Conservation (phyloP, 1,284 basidiomycete species). For the Pseudozyma thailandica region DNA sequence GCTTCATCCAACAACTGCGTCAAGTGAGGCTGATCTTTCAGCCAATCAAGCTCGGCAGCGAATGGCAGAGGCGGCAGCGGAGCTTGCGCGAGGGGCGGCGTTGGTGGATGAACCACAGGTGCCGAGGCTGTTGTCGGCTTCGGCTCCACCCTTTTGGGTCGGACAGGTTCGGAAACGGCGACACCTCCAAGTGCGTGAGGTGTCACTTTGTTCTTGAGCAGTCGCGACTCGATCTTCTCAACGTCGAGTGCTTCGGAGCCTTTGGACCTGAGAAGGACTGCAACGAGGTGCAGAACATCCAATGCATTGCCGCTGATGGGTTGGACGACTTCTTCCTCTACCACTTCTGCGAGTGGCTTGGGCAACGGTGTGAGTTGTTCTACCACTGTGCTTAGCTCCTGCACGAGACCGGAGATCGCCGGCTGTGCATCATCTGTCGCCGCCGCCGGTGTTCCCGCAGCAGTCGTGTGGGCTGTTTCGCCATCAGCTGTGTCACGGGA, state of each 20-base stretch:
- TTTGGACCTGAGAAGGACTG: slow-evolving; percentile 11
- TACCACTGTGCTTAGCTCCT: slow-evolving; percentile 10
- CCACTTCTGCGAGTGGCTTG: slow-evolving; percentile 22
- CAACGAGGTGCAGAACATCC: slow-evolving; percentile 41
- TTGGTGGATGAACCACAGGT: neutral
- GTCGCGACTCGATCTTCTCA: slow-evolving; percentile 20
- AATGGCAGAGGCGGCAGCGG: slow-evolving; percentile 12
- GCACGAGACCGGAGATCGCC: slow-evolving; percentile 14
- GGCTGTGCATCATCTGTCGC: slow-evolving; percentile 3
- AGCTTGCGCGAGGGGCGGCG: neutral
- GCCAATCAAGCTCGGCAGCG: slow-evolving; percentile 32
- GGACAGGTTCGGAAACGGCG: neutral
- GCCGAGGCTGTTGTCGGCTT: neutral
- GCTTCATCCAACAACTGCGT: slow-evolving; percentile 40
- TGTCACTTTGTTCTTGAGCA: slow-evolving; percentile 16
- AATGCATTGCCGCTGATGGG: slow-evolving; percentile 35
- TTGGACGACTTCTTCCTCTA: slow-evolving; percentile 40
- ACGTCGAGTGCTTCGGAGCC: slow-evolving; percentile 17
- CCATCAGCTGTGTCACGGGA: slow-evolving; percentile 1
- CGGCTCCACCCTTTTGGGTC: neutral
- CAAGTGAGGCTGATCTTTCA: slow-evolving; percentile 35
- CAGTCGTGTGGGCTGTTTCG: slow-evolving; percentile 4
- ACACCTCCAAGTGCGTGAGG: slow-evolving; percentile 17
- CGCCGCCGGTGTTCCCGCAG: slow-evolving; percentile 11
- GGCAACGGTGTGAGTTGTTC: slow-evolving; percentile 24